Conservation (phyloP, 2,329 filamentous ascomycete species). For the Teratosphaeria viscida region DNA sequence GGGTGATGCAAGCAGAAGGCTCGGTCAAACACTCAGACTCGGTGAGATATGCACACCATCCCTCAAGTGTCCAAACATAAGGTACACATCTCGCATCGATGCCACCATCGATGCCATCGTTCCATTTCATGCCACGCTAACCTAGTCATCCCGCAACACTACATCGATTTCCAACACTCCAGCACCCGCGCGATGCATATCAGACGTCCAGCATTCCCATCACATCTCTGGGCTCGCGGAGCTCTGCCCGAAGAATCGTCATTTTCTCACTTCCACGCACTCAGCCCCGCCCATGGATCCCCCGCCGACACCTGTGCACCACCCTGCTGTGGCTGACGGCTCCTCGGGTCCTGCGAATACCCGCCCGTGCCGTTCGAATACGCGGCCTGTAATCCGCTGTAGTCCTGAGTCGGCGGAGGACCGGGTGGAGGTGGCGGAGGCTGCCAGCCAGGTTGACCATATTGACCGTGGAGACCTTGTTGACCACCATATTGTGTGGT, state of each 20-base stretch:
- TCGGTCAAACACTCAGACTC: not conserved
- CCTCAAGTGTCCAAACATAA: not conserved
- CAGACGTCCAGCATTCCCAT: not conserved
- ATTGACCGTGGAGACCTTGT: constrained; percentile 44
- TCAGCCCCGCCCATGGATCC: constrained; percentile 63
- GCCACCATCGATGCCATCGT: not conserved
- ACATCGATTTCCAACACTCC: not conserved
- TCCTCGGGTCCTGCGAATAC: constrained; percentile 42
- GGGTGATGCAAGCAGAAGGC: too few relatives aligned
- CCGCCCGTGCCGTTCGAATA: constrained; percentile 43
- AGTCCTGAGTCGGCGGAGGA: constrained; percentile 45
- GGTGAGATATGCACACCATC: not conserved
- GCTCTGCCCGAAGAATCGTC: not conserved
- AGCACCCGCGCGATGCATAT: not conserved
- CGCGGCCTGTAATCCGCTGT: constrained; percentile 30
- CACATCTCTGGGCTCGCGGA: not conserved
- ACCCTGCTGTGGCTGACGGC: constrained; percentile 26
- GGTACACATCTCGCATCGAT: not conserved
- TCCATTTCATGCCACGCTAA: not conserved
- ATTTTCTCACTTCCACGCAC: constrained; percentile 51
- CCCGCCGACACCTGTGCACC: constrained; percentile 24
- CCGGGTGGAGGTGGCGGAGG: constrained; percentile 56
- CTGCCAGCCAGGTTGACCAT: constrained; percentile 50
- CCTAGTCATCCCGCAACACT: not conserved
- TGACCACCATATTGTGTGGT: constrained; percentile 47